phyloP scores from a whole-genome alignment of 2,329 filamentous ascomycete genomes.

The Thelonectria discophora region DNA sequence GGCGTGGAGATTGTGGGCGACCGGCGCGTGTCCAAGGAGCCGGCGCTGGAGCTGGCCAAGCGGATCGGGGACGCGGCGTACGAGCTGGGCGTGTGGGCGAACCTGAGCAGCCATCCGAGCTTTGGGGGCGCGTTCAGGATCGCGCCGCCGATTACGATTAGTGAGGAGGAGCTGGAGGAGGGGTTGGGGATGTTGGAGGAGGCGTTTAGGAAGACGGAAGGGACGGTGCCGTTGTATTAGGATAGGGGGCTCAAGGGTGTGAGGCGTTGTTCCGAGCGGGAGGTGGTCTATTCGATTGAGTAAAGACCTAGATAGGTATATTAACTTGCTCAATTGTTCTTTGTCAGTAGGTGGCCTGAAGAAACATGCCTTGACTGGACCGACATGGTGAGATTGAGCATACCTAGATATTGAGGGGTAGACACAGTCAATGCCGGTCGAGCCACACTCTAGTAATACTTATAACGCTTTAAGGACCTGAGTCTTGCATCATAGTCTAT shows the following conservation, averaged over 20 bases:
- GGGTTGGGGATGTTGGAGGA: slow-evolving; percentile 66
- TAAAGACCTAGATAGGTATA: too few species aligned
- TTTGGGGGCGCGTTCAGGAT: slow-evolving; percentile 68
- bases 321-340: too few species aligned
- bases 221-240: slow-evolving; percentile 17
- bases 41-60: slow-evolving; percentile 57
- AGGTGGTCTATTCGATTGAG: background rate
- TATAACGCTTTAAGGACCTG: too few species aligned
- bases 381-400: too few species aligned
- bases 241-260: slow-evolving; percentile 11
- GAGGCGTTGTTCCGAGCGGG: background rate
- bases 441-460: too few species aligned
- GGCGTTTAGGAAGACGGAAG: slow-evolving; percentile 37
- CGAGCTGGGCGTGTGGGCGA: slow-evolving; percentile 64
- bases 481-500: too few species aligned
- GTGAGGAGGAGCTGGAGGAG: slow-evolving; percentile 57
- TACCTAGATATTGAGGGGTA: too few species aligned
- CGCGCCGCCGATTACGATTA: slow-evolving; percentile 68
- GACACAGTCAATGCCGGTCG: too few species aligned
- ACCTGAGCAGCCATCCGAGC: slow-evolving; percentile 62
- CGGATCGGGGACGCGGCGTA: slow-evolving; percentile 58
- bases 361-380: too few species aligned
- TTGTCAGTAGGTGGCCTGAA: too few species aligned
- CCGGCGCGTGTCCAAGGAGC: slow-evolving; percentile 56
- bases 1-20: slow-evolving; percentile 67